Percentiles rank a stretch among this genome's conserved stretches.
phyloP scores from a whole-genome alignment of 768 basidiomycete genomes.

The Termitomyces sp. region DNA sequence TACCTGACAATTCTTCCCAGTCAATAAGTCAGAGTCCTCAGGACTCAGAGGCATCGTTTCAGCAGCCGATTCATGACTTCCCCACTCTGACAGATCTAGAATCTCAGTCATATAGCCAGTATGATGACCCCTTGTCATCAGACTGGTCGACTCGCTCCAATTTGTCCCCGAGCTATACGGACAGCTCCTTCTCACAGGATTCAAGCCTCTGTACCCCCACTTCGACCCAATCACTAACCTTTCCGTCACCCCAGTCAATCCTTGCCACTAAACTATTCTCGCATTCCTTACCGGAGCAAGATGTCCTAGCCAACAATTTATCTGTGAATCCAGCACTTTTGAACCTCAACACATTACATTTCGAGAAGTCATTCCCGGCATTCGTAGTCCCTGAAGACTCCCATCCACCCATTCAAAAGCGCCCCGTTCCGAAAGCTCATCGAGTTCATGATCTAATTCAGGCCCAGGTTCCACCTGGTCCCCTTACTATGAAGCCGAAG shows the following conservation, averaged over 20 bases:
- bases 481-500: neutral
- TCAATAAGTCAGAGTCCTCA: neutral
- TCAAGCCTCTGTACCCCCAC: neutral
- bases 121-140: neutral
- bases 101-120: neutral
- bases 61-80: neutral
- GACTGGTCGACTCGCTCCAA: neutral
- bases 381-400: neutral
- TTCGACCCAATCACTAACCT: neutral
- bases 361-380: neutral
- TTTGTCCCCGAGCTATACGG: constrained; percentile 4
- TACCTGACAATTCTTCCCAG: neutral
- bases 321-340: neutral
- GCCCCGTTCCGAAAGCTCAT: neutral
- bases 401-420: neutral
- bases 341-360: neutral
- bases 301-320: neutral
- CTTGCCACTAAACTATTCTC: neutral
- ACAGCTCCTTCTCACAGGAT: neutral
- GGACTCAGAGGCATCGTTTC: neutral
- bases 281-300: neutral
- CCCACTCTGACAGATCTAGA: neutral
- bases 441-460: neutral
- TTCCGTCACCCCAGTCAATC: neutral
- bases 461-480: neutral